Conservation (phyloP, 345 rosid genomes). For the Citrus mangshanensis region DNA sequence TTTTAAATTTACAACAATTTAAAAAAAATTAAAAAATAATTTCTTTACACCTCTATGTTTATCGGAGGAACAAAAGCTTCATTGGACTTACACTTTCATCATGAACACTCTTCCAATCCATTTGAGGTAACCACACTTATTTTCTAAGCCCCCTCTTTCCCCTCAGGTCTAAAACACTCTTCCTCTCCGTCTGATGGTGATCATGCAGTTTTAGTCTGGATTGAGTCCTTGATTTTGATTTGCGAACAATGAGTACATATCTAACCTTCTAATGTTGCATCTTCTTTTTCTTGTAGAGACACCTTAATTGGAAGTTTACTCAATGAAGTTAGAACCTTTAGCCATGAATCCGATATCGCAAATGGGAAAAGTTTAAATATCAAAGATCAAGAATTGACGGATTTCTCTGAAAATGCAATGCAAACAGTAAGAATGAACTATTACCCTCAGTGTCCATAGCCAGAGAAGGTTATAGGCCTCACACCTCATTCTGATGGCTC, state of each 20-base stretch:
- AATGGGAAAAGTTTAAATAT: conserved; percentile 21
- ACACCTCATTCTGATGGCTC: conserved; percentile 29
- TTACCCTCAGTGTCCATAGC: conserved; percentile 34
- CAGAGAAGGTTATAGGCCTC: conserved; percentile 28
- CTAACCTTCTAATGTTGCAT: too few species aligned
- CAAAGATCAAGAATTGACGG: conserved; percentile 16
- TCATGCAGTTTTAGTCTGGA: too few species aligned
- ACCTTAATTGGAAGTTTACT: conserved; percentile 9
- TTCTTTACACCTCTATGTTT: too few species aligned
- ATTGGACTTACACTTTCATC: too few species aligned
- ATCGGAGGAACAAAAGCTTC: too few species aligned
- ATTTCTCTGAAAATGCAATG: conserved; percentile 4
- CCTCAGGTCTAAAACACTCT: background rate
- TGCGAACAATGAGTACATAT: too few species aligned
- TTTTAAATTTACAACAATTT: too few species aligned
- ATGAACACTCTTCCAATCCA: too few species aligned
- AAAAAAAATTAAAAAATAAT: too few species aligned
- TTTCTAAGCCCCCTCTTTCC: too few species aligned
- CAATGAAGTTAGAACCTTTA: conserved; percentile 8
- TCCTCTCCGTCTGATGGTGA: too few species aligned
- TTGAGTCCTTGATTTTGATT: background rate
- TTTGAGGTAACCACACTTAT: too few species aligned
- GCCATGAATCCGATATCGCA: background rate
- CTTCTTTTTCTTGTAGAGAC: background rate
- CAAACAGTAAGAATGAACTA: conserved; percentile 25